These are phyloP conservation scores for Stachybotrys chartarum DNA, from an alignment of 2,329 filamentous ascomycete species.

Conservation along the genomic window DNA sequence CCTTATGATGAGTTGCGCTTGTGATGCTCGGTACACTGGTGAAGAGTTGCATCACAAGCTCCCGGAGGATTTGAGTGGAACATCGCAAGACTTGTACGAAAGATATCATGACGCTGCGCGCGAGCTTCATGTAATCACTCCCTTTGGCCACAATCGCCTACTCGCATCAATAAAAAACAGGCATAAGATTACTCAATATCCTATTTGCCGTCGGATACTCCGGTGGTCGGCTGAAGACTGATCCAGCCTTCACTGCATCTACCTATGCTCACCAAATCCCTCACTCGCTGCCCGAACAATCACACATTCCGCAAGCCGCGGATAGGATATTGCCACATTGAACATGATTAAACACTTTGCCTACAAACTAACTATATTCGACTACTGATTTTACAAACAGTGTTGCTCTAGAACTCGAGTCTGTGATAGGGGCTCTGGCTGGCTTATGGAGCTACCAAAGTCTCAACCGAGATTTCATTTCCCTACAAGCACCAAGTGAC, in stretches of 20 bases:
- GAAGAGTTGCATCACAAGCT: conserved; percentile 21
- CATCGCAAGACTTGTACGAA: conserved; percentile 19
- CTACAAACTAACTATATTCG: not conserved
- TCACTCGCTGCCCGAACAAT: not conserved
- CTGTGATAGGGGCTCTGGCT: conserved; percentile 24
- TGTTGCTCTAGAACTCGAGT: conserved; percentile 21
- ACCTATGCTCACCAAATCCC: not conserved
- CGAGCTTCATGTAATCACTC: conserved; percentile 23
- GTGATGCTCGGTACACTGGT: conserved; percentile 25
- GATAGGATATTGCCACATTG: not conserved
- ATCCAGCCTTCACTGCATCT: conserved; percentile 26
- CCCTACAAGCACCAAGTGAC: not conserved
- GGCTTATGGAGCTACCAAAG: conserved; percentile 25
- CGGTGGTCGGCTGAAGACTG: conserved; percentile 24
- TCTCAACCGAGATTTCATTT: conserved; percentile 23
- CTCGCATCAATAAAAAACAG: conserved; percentile 5
- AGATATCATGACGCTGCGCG: conserved; percentile 24
- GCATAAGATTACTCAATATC: too few relatives aligned
- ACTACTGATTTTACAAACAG: conserved; percentile 4
- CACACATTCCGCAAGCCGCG: not conserved
- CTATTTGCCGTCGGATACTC: too few relatives aligned
- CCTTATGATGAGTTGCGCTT: conserved; percentile 29
- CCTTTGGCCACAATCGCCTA: conserved; percentile 23
- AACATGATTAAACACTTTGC: not conserved
- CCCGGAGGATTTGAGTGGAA: conserved; percentile 20